phyloP scores from a whole-genome alignment of 129 eudicot species.

The carrot (Daucus carota) region DH1_v3.0 NC_030387.2:31691501-31692000 shows the following conservation, averaged over 20 bases:
- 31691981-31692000: not conserved
- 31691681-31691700: slow-evolving; percentile 57
- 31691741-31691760: slow-evolving; percentile 71
- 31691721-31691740: slow-evolving; percentile 74
- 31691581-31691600: slow-evolving; percentile 63
- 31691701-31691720: slow-evolving; percentile 52
- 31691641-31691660: slow-evolving; percentile 79
- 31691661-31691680: slow-evolving; percentile 56
- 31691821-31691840: not conserved
- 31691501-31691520: not conserved
- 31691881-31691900: not conserved
- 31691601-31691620: slow-evolving; percentile 61
- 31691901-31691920: not conserved
- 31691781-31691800: slow-evolving; percentile 64
- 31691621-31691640: slow-evolving; percentile 93
- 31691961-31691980: not conserved
- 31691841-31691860: not conserved
- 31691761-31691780: slow-evolving; percentile 75
- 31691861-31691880: not conserved
- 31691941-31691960: not conserved
- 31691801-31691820: slow-evolving; percentile 88
- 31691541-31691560: slow-evolving; percentile 79
- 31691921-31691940: not conserved
- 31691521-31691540: slow-evolving; percentile 59
- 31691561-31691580: slow-evolving; percentile 70